phyloP scores from a whole-genome alignment of 2,329 filamentous ascomycete species.

The Botrytis fabae region DNA sequence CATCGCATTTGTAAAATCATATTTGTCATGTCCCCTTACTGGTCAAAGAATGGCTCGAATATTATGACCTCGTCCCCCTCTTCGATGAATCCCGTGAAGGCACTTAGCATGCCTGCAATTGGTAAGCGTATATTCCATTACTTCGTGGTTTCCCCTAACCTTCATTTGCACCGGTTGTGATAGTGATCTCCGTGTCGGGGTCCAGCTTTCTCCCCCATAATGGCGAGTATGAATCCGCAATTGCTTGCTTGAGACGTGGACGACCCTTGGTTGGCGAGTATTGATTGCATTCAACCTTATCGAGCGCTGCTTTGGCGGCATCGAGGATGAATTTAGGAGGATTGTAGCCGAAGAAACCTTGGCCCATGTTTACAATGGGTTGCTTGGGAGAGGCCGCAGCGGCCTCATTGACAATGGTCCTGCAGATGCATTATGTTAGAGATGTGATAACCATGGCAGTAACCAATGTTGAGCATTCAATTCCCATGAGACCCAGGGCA shows the following conservation, averaged over 20 bases:
- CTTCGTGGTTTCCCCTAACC: slow-evolving; percentile 43
- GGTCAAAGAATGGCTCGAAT: slow-evolving; percentile 98
- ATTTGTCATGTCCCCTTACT: slow-evolving; percentile 53
- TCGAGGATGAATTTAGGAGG: slow-evolving; percentile 87
- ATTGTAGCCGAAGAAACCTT: slow-evolving; percentile 88
- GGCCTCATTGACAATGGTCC: slow-evolving; percentile 67
- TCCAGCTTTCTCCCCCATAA: slow-evolving; percentile 81
- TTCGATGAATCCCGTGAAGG: slow-evolving; percentile 97
- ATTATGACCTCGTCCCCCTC: slow-evolving; percentile 94
- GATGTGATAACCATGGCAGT: background rate
- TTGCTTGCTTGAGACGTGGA: slow-evolving; percentile 86
- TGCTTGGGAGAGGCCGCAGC: slow-evolving; percentile 62
- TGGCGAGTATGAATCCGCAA: slow-evolving; percentile 88
- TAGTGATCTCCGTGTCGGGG: slow-evolving; percentile 88
- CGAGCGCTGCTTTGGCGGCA: slow-evolving; percentile 85
- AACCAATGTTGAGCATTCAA: background rate
- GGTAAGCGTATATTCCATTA: slow-evolving; percentile 24
- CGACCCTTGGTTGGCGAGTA: slow-evolving; percentile 95
- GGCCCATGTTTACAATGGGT: slow-evolving; percentile 65
- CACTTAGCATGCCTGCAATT: slow-evolving; percentile 76
- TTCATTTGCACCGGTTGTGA: slow-evolving; percentile 90
- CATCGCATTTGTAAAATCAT: background rate
- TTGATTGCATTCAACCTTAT: slow-evolving; percentile 95
- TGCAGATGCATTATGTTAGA: slow-evolving; percentile 36
- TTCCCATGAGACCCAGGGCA: background rate